phyloP scores from a whole-genome alignment of 2,329 filamentous ascomycete species.

The Rhynchosporium secalis region DNA sequence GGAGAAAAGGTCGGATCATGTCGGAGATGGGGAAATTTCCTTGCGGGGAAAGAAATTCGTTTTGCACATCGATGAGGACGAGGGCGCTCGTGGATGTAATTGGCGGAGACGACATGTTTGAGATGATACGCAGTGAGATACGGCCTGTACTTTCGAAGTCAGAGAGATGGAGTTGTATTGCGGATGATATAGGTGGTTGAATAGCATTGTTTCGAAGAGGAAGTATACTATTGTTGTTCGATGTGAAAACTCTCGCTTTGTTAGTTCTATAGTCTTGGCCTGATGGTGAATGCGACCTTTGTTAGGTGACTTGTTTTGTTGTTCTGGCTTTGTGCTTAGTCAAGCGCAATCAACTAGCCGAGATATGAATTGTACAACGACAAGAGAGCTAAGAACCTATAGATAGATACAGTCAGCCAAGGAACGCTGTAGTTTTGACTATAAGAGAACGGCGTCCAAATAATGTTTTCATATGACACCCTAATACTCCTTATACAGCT shows the following conservation, averaged over 20 bases:
- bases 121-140: not conserved
- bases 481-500: not conserved
- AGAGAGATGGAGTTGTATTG: not conserved
- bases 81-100: slow-evolving; percentile 11
- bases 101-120: not conserved
- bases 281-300: not conserved
- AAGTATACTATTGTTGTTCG: not conserved
- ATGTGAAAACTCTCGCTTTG: not conserved
- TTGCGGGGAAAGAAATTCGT: slow-evolving; percentile 13
- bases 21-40: slow-evolving; percentile 20
- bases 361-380: not conserved
- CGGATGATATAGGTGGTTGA: not conserved
- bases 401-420: not conserved
- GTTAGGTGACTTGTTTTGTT: not conserved
- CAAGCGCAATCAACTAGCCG: not conserved
- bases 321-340: not conserved
- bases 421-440: not conserved
- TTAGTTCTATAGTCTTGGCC: not conserved
- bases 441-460: not conserved
- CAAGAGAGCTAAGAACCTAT: not conserved
- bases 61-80: slow-evolving; percentile 18
- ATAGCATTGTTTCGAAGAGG: not conserved
- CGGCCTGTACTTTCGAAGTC: too few species aligned
- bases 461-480: too few species aligned
- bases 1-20: not conserved